A percentile compares a stretch with the other conserved stretches of the same genome.
phyloP scores from a whole-genome alignment of 1,139 yeast species.

The Candida neerlandica region DNA sequence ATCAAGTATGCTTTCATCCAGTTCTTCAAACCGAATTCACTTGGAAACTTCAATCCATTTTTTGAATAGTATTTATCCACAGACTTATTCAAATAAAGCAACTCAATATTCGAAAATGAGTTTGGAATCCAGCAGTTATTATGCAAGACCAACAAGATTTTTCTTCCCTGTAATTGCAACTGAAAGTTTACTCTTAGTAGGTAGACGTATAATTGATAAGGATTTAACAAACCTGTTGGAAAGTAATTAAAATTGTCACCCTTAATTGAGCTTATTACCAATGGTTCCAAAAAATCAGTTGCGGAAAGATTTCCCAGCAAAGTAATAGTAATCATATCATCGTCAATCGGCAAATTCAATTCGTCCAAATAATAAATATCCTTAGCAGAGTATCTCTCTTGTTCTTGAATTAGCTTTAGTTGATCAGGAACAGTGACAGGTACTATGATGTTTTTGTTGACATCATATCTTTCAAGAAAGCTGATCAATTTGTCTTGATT shows the following conservation, averaged over 20 bases:
- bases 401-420: neutral
- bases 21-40: conserved; percentile 24
- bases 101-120: conserved; percentile 20
- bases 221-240: conserved; percentile 16
- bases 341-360: conserved; percentile 9
- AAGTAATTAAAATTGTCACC: conserved; percentile 12
- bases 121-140: conserved; percentile 11
- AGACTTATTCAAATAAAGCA: conserved; percentile 20
- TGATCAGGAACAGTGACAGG: conserved; percentile 2
- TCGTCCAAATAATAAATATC: conserved; percentile 15
- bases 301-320: conserved; percentile 20
- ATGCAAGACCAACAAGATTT: conserved; percentile 13
- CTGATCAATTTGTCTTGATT: conserved; percentile 6
- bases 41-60: conserved; percentile 20
- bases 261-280: conserved; percentile 15
- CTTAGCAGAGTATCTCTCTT: conserved; percentile 10
- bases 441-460: neutral
- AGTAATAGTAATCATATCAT: conserved; percentile 11
- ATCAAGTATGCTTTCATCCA: conserved; percentile 17
- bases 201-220: conserved; percentile 15
- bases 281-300: conserved; percentile 21
- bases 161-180: conserved; percentile 12
- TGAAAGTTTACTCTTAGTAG: conserved; percentile 15
- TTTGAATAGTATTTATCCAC: conserved; percentile 19
- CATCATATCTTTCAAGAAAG: neutral